A percentile compares a stretch with the other conserved stretches of the same genome.
phyloP scores from a whole-genome alignment of 768 basidiomycete genomes.

The Russula ochroleuca region DNA sequence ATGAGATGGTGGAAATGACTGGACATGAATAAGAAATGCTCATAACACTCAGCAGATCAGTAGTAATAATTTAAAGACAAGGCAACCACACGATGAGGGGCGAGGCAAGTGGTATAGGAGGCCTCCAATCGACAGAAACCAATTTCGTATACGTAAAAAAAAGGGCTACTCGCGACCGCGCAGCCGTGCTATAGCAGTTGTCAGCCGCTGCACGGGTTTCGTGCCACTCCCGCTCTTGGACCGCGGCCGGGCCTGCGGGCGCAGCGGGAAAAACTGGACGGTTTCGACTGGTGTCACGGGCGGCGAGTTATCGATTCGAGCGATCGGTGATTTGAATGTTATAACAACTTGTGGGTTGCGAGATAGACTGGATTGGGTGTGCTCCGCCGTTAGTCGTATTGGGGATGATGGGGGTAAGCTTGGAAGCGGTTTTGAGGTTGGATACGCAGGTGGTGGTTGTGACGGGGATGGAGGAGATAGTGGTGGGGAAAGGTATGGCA shows the following conservation, averaged over 20 bases:
- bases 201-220: conserved; percentile 4
- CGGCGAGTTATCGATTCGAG: neutral
- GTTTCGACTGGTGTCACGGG: neutral
- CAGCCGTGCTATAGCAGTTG: conserved; percentile 17
- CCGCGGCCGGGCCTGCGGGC: conserved; percentile 7
- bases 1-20: conserved; percentile 1
- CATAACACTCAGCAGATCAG: neutral
- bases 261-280: conserved; percentile 10
- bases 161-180: conserved; percentile 16
- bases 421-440: conserved; percentile 17
- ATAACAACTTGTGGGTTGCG: neutral
- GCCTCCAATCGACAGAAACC: neutral
- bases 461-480: neutral
- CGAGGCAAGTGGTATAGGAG: neutral
- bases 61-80: neutral
- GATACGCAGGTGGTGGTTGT: conserved; percentile 7
- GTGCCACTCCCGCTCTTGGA: conserved; percentile 20
- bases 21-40: neutral
- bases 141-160: neutral
- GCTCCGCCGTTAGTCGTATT: neutral
- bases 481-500: neutral
- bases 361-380: neutral
- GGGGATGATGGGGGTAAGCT: conserved; percentile 11
- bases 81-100: neutral
- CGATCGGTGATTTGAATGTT: neutral